phyloP scores from a whole-genome alignment of 208 protist species.

The Crithidia expoeki region DNA sequence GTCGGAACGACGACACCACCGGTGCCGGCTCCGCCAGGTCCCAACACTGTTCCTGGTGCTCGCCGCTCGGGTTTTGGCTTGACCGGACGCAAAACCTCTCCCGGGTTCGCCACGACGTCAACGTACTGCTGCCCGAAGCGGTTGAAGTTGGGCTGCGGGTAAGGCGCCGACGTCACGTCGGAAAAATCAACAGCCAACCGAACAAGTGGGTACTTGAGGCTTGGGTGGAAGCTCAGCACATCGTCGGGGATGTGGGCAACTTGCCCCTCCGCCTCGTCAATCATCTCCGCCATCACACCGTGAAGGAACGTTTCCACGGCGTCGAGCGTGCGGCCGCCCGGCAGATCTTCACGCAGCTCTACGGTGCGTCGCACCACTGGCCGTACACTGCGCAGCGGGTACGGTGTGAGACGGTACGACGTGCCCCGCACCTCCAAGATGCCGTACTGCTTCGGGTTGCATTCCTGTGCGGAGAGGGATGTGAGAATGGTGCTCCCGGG shows the following conservation, averaged over 20 bases:
- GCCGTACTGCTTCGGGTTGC: conserved; percentile 94
- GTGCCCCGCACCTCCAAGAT: conserved; percentile 84
- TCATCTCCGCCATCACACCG: conserved; percentile 78
- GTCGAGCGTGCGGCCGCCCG: conserved; percentile 67
- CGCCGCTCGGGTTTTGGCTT: conserved; percentile 61
- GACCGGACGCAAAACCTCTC: conserved; percentile 72
- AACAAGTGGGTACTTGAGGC: conserved; percentile 87
- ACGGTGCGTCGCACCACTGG: conserved; percentile 92
- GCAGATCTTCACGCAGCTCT: conserved; percentile 64
- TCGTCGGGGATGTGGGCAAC: conserved; percentile 74
- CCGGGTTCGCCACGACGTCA: conserved; percentile 87
- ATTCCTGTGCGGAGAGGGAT: conserved; percentile 93
- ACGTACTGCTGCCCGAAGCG: conserved; percentile 93
- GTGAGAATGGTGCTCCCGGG: conserved; percentile 97
- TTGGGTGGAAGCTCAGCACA: conserved; percentile 75
- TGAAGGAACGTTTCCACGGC: conserved; percentile 87
- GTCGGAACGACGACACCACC: conserved; percentile 43
- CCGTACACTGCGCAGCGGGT: conserved; percentile 90
- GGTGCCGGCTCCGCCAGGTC: conserved; percentile 4
- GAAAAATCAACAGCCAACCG: conserved; percentile 84
- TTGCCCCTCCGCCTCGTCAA: conserved; percentile 77
- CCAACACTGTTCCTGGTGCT: conserved; percentile 2
- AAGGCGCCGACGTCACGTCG: conserved; percentile 69
- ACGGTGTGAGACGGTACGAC: conserved; percentile 88
- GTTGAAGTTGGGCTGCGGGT: conserved; percentile 84